Conservation (phyloP, 164 flowering plant genomes). For the Buxus sempervirens region DNA sequence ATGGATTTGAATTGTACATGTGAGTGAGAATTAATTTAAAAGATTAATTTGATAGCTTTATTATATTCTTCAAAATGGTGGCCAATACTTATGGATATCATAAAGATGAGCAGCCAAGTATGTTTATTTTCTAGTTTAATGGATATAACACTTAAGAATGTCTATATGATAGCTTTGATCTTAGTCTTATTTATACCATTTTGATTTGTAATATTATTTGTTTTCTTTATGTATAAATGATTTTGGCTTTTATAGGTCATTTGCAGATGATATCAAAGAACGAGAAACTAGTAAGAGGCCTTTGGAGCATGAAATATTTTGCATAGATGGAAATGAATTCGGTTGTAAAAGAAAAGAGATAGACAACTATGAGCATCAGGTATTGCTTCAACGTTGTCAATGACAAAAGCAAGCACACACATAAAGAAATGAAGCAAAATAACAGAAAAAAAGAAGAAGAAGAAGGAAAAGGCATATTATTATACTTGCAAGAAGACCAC, state of each 20-base stretch:
- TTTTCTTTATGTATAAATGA: too few relatives aligned
- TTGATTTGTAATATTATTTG: too few relatives aligned
- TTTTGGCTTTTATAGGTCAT: conserved; percentile 1
- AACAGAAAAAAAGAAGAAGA: not conserved
- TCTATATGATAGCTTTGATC: not conserved
- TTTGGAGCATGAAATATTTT: not conserved
- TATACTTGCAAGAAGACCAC: too few relatives aligned
- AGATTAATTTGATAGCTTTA: too few relatives aligned
- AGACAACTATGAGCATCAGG: not conserved
- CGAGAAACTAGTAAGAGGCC: not conserved
- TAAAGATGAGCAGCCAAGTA: too few relatives aligned
- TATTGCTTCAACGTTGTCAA: not conserved
- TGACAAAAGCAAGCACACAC: not conserved
- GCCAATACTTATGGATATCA: too few relatives aligned
- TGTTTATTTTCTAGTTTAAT: too few relatives aligned
- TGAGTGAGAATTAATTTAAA: too few relatives aligned
- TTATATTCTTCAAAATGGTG: too few relatives aligned
- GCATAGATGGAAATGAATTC: not conserved
- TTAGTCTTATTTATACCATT: not conserved
- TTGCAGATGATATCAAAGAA: not conserved
- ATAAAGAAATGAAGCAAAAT: not conserved
- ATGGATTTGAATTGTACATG: too few relatives aligned
- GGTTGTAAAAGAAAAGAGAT: not conserved
- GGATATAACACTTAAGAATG: not conserved
- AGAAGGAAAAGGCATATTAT: too few relatives aligned